Conservation (phyloP, 1,284 basidiomycete genomes). For the Golubevia pallescens region DNA sequence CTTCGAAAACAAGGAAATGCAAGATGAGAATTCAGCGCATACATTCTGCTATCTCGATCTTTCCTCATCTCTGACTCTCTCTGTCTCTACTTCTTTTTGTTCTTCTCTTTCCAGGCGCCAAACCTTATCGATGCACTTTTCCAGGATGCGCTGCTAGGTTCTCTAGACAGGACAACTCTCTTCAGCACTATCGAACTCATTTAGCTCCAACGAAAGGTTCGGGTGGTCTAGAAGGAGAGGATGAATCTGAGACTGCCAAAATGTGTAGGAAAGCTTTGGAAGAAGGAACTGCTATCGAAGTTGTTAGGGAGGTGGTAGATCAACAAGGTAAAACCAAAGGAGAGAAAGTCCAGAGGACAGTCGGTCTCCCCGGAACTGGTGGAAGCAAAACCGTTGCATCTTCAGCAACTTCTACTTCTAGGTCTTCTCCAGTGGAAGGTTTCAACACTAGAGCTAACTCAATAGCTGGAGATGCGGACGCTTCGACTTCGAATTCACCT, state of each 20-base stretch:
- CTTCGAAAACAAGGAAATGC: no score
- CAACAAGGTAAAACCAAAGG: slow-evolving; percentile 42
- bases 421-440: no score
- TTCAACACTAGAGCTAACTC: no score
- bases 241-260: slow-evolving; percentile 35
- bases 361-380: slow-evolving; percentile 16
- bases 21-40: no score
- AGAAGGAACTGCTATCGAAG: slow-evolving; percentile 55
- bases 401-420: no score
- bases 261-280: slow-evolving; percentile 45
- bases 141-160: slow-evolving; percentile 61
- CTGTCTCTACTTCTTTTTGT: no score
- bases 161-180: slow-evolving; percentile 61
- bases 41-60: no score
- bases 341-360: slow-evolving; percentile 43
- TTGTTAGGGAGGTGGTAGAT: slow-evolving; percentile 50
- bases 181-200: slow-evolving; percentile 63
- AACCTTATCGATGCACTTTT: slow-evolving; percentile 59
- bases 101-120: slow-evolving; percentile 20
- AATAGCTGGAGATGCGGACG: no score
- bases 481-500: no score
- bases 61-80: no score
- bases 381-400: no score
- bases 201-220: slow-evolving; percentile 49
- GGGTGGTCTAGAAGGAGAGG: slow-evolving; percentile 10